A percentile compares a stretch with the other conserved stretches of the same genome.
Conservation (phyloP, 2,329 filamentous ascomycete species). For the Periglandula ipomoeae region DNA sequence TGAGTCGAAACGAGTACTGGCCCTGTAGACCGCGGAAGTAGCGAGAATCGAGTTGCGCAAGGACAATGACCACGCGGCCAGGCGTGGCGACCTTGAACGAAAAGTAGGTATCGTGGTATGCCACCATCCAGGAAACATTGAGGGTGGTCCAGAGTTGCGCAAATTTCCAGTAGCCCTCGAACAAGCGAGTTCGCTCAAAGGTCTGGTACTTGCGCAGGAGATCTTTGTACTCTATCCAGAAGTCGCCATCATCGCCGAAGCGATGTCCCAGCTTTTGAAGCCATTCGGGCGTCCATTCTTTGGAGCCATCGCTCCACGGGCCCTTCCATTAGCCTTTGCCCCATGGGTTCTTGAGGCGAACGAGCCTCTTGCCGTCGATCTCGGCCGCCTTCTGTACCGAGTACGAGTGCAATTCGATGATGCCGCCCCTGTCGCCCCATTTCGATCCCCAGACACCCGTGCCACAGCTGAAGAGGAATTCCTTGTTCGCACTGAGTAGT, state of each 20-base stretch:
- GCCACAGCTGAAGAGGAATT: slow-evolving; percentile 60
- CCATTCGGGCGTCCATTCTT: slow-evolving; percentile 77
- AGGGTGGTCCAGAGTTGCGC: slow-evolving; percentile 40
- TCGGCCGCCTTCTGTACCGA: slow-evolving; percentile 51
- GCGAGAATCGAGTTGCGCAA: slow-evolving; percentile 48
- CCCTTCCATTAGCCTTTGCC: slow-evolving; percentile 74
- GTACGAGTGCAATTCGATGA: slow-evolving; percentile 51
- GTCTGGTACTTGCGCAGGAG: slow-evolving; percentile 49
- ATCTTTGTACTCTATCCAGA: slow-evolving; percentile 52
- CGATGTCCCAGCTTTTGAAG: slow-evolving; percentile 62
- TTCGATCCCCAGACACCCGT: slow-evolving; percentile 31
- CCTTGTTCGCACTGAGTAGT: slow-evolving; percentile 66
- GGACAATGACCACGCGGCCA: slow-evolving; percentile 44
- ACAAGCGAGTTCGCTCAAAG: slow-evolving; percentile 50
- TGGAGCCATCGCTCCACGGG: slow-evolving; percentile 72
- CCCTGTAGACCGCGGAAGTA: slow-evolving; percentile 50
- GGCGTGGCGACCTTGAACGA: slow-evolving; percentile 38
- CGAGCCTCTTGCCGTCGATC: slow-evolving; percentile 48
- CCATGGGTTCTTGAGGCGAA: slow-evolving; percentile 70
- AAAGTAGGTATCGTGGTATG: slow-evolving; percentile 46
- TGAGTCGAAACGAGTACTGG: slow-evolving; percentile 44
- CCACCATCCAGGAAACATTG: slow-evolving; percentile 45
- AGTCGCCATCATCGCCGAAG: slow-evolving; percentile 67
- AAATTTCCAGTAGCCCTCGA: slow-evolving; percentile 44
- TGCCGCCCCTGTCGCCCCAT: slow-evolving; percentile 40